Base-by-base conservation (phyloP, 768 basidiomycete genomes). In the Clavulina sp. region DNA sequence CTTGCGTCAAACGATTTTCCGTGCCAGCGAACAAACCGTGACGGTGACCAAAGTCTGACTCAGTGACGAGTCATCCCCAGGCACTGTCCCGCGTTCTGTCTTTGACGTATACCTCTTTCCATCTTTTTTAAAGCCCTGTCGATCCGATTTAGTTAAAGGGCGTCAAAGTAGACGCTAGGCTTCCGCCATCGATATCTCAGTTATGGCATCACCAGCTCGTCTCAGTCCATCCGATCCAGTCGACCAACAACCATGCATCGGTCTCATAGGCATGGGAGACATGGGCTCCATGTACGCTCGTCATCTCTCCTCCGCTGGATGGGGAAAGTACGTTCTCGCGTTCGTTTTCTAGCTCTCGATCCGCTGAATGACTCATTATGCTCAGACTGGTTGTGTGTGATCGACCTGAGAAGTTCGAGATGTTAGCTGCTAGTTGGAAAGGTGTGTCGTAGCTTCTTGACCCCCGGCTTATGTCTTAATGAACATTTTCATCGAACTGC, bases 281-380 rank as follows among this genome's bases (percentile, higher is more conserved):
- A 97, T 97, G 93, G 93, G 93, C 2, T 71, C 69, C 60, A 88
- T 97, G 89, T 97, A 96, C 63, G 88, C 89, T 0, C 73, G 71
- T 18, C 63, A 69, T n/a, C 70, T 99, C 24, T 75, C 79, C 7
- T 69, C 70, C 4, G 89, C 81, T 6, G 91, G 93, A 1, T 89
- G 87, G 80, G 76, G 79, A 65, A 83, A 78, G 92, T 89, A 55
- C 54, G 71, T 62, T 16, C 23, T 19, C 32, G 19, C 7, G 19
- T 38, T 19, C 19, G 31, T 33, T 7, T 49, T 18, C 26, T 26
- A 46, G 16, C 28, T 34, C 48, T 18, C 9, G 26, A 1, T 16
- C 13, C 6, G 19, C 41, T 23, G 6, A 31, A 19, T 36, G 9
- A 16, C 3, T n/a, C 28, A n/a, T 19, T 7, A 3, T 46, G 34